These are phyloP conservation scores for Yamadazyma endophytica DNA, from an alignment of 805 yeast species.

Conservation along the genomic window DNA sequence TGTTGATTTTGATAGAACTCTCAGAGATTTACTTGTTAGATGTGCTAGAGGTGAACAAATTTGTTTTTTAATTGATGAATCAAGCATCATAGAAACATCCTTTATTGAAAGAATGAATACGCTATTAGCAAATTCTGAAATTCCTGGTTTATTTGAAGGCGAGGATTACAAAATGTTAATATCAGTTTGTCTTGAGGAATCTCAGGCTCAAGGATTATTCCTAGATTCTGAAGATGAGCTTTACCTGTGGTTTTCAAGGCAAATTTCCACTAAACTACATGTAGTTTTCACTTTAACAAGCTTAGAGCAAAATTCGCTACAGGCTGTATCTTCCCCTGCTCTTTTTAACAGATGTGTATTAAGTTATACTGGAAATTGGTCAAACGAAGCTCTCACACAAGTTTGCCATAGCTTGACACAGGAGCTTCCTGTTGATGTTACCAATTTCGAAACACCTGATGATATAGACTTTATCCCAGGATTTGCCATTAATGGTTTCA, in stretches of 20 bases:
- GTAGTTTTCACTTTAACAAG: slow-evolving; percentile 75
- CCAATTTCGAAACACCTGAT: slow-evolving; percentile 35
- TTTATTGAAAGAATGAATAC: slow-evolving; percentile 92
- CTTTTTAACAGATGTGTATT: slow-evolving; percentile 84
- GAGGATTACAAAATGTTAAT: slow-evolving; percentile 59
- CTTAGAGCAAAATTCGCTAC: slow-evolving; percentile 27
- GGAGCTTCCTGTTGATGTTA: slow-evolving; percentile 50
- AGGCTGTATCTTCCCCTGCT: slow-evolving; percentile 76
- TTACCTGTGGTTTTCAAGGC: slow-evolving; percentile 67
- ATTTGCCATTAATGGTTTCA: slow-evolving; percentile 16
- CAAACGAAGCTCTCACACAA: slow-evolving; percentile 41
- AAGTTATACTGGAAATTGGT: slow-evolving; percentile 89
- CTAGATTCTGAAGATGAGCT: slow-evolving; percentile 68
- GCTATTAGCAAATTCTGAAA: slow-evolving; percentile 85
- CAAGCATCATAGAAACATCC: slow-evolving; percentile 67
- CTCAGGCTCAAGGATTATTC: slow-evolving; percentile 55
- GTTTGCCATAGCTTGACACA: slow-evolving; percentile 44
- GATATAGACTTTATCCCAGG: slow-evolving; percentile 10
- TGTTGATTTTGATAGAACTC: slow-evolving; percentile 60
- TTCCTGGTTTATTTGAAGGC: slow-evolving; percentile 83
- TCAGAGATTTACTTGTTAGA: slow-evolving; percentile 48
- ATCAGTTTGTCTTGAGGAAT: slow-evolving; percentile 50
- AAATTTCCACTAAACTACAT: slow-evolving; percentile 70
- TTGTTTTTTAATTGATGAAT: slow-evolving; percentile 78
- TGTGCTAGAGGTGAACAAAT: slow-evolving; percentile 53